Evolutionary conservation across 495 filamentous ascomycete genomes (phyloP).

Genomic region (Margaritispora aquatica): DNA sequence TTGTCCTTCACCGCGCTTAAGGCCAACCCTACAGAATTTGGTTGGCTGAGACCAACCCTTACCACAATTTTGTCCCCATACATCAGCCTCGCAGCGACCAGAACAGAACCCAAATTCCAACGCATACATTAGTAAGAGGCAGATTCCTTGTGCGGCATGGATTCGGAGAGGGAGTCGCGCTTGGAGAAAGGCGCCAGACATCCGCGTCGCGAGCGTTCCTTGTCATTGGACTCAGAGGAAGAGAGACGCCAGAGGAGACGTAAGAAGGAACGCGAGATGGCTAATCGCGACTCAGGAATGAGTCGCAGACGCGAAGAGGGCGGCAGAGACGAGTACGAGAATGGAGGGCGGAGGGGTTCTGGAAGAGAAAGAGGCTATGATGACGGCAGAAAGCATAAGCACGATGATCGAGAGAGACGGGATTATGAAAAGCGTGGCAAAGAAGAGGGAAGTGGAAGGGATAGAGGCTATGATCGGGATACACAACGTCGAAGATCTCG

Average conservation of each 20-base stretch:
- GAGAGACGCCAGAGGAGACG: slow-evolving; percentile 15
- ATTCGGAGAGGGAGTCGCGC: slow-evolving; percentile 1
- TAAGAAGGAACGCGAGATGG: slow-evolving; percentile 15
- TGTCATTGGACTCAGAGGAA: slow-evolving; percentile 17
- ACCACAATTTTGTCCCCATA: background rate
- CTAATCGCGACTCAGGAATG: background rate
- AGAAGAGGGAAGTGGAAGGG: background rate
- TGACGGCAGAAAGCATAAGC: background rate
- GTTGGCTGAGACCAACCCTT: background rate
- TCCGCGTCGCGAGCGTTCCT: slow-evolving; percentile 13
- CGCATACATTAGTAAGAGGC: background rate
- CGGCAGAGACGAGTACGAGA: background rate
- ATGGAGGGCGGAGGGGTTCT: background rate
- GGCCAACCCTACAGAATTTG: background rate
- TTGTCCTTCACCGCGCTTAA: background rate
- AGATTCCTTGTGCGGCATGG: slow-evolving; percentile 6
- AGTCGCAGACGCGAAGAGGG: background rate
- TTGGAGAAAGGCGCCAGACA: slow-evolving; percentile 6
- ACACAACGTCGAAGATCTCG: slow-evolving; percentile 19
- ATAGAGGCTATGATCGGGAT: slow-evolving; percentile 14
- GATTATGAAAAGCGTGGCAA: background rate
- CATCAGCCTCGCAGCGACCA: slow-evolving; percentile 3
- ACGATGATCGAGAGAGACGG: background rate
- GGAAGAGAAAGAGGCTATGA: background rate
- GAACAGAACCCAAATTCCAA: background rate